These are phyloP conservation scores for Globisporangium iwayamae DNA, from an alignment of 352 stramenopile species.

Conservation along the genomic window DNA sequence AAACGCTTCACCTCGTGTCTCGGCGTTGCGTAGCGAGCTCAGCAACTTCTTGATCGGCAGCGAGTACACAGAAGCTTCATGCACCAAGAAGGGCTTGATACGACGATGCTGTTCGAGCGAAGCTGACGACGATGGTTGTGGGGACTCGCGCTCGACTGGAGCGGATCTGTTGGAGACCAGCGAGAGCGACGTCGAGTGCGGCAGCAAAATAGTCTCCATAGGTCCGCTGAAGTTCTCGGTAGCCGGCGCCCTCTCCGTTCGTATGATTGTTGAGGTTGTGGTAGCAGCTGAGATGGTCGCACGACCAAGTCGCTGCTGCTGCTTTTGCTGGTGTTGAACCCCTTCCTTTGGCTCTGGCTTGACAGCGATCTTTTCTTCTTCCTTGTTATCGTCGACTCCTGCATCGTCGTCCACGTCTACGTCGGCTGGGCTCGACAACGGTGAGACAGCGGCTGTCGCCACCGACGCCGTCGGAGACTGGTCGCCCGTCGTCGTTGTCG, in stretches of 20 bases:
- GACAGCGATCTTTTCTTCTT: not conserved
- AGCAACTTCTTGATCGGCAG: conserved; percentile 26
- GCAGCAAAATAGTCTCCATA: not conserved
- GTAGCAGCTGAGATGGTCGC: not conserved
- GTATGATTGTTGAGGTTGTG: not conserved
- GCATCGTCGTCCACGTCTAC: not conserved
- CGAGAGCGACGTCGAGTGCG: not conserved
- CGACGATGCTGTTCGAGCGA: not conserved
- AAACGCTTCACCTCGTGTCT: conserved; percentile 20
- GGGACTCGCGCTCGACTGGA: not conserved
- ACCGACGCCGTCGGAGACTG: not conserved
- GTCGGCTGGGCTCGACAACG: not conserved
- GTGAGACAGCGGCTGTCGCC: not conserved
- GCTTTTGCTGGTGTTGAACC: not conserved
- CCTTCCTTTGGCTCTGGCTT: not conserved
- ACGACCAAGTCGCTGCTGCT: not conserved
- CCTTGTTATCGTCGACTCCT: not conserved
- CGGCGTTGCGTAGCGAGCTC: conserved; percentile 17
- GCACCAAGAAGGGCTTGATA: conserved; percentile 23
- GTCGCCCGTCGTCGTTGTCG: not conserved
- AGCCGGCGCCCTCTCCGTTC: not conserved
- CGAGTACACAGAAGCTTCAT: conserved; percentile 25
- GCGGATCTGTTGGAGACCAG: not conserved
- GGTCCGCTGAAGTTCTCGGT: conserved; percentile 9
- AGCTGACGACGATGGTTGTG: not conserved